Evolutionary conservation across 108 stramenopile species (phyloP).

Genomic region (Nitzschia sp.): DNA sequence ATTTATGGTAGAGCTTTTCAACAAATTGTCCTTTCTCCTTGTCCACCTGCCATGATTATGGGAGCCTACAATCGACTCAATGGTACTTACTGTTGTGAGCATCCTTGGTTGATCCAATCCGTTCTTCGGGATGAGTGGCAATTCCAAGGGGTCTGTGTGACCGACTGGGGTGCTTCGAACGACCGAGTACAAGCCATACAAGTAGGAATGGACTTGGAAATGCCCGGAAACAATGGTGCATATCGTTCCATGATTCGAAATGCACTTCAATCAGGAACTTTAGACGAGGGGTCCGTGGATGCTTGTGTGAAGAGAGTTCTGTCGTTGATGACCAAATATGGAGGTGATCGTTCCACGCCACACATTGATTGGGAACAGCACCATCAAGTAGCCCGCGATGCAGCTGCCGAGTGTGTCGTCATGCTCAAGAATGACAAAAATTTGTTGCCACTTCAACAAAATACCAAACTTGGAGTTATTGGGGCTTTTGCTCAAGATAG

Average conservation of each 20-base stretch:
- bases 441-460: slow-evolving; percentile 37
- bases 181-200: slow-evolving; percentile 37
- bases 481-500: slow-evolving; percentile 54
- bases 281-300: slow-evolving; percentile 12
- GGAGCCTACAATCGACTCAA: slow-evolving; percentile 62
- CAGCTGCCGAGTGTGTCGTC: slow-evolving; percentile 46
- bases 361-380: slow-evolving; percentile 21
- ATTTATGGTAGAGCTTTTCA: slow-evolving; percentile 60
- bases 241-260: slow-evolving; percentile 22
- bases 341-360: background rate
- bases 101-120: slow-evolving; percentile 30
- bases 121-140: slow-evolving; percentile 56
- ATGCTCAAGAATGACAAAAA: slow-evolving; percentile 48
- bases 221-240: slow-evolving; percentile 55
- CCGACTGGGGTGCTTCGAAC: slow-evolving; percentile 76
- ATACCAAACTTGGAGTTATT: slow-evolving; percentile 37
- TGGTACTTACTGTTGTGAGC: slow-evolving; percentile 63
- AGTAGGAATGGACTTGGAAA: slow-evolving; percentile 73
- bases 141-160: slow-evolving; percentile 60
- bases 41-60: slow-evolving; percentile 41
- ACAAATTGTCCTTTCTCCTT: slow-evolving; percentile 13
- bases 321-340: slow-evolving; percentile 10
- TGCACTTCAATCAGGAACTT: slow-evolving; percentile 3
- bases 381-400: slow-evolving; percentile 38
- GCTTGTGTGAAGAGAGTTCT: slow-evolving; percentile 28